A percentile compares a stretch with the other conserved stretches of the same genome.
Conservation (phyloP, 306 rosid species). For the Chamaecrista fasciculata region DNA sequence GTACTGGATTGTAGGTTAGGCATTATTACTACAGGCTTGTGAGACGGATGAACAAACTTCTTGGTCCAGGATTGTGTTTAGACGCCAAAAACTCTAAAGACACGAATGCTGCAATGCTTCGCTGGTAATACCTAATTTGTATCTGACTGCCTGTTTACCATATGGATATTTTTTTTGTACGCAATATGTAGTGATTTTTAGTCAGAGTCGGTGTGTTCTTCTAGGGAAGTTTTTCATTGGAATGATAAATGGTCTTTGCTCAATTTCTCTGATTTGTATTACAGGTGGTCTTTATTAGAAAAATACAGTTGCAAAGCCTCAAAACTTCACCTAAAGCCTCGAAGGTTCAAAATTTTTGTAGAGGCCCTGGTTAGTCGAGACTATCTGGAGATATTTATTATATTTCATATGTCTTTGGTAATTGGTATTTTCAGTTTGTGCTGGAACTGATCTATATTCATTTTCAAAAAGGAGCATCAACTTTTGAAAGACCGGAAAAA, state of each 20-base stretch:
- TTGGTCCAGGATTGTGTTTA: slow-evolving; percentile 85
- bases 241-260: slow-evolving; percentile 29
- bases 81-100: slow-evolving; percentile 94
- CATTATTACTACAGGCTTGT: slow-evolving; percentile 98
- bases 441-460: slow-evolving; percentile 44
- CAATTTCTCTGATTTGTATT: slow-evolving; percentile 26
- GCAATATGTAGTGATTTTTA: slow-evolving; percentile 9
- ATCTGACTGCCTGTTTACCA: slow-evolving; percentile 3
- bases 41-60: slow-evolving; percentile 97
- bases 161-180: neutral
- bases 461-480: slow-evolving; percentile 86
- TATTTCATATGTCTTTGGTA: neutral
- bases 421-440: slow-evolving; percentile 25
- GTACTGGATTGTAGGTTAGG: slow-evolving; percentile 58
- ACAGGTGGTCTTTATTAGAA: slow-evolving; percentile 98
- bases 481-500: slow-evolving; percentile 92
- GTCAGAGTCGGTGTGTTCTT: slow-evolving; percentile 1
- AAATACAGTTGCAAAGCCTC: slow-evolving; percentile 99
- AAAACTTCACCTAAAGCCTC: slow-evolving; percentile 96
- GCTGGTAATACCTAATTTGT: slow-evolving; percentile 62
- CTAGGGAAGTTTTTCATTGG: neutral
- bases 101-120: slow-evolving; percentile 97
- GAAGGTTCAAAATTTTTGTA: slow-evolving; percentile 85
- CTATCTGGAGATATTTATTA: neutral
- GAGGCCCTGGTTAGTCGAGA: slow-evolving; percentile 87